Base-by-base conservation (phyloP, 768 basidiomycete genomes). In the Rhizopogon salebrosus region DNA sequence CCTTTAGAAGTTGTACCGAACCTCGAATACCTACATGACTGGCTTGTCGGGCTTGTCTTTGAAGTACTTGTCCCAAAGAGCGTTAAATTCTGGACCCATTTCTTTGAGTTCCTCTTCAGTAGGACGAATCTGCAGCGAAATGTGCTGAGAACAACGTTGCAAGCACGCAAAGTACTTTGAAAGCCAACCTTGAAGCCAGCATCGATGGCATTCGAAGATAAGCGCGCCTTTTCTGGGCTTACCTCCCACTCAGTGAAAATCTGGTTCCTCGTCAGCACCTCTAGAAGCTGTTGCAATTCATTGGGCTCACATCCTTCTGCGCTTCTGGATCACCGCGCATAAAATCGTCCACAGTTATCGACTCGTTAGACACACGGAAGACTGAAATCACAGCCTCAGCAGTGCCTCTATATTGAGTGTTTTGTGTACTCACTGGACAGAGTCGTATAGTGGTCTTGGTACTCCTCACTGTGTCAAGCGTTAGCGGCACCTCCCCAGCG, bases 41-140 rank as follows among this genome's bases (percentile, higher is more conserved):
- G 85, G 85, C 73, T 87, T 87, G 74, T 86, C 85, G 50, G 84
- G 85, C 73, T 85, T 87, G 72, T 87, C 82, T 74, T 83, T 85
- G 79, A 88, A 87, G 71, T 88, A 87, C 26, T 36, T 75, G 63
- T 87, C 68, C 81, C 80, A 86, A 43, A 86, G 77, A 56, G 74
- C 72, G 60, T 84, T 83, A 70, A 86, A 87, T 60, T 87, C 85
- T 14, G 83, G 84, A n/a, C 85, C 85, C 84, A 86, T 85, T 66
- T 85, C 83, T 64, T 85, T 86, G 54, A 86, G 70, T 63, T 87
- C 85, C 58, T 75, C 80, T 62, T 80, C 80, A 1, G 82, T 82
- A 1, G 84, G 85, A 29, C 85, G 84, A 59, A 87, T 85, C 83
- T 84, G 54, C 10, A 16, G 11, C n/a, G 38, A 46, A 4, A 22